Evolutionary conservation across 2,329 filamentous ascomycete species (phyloP).

Genomic region (Dactylonectria macrodidyma): DNA sequence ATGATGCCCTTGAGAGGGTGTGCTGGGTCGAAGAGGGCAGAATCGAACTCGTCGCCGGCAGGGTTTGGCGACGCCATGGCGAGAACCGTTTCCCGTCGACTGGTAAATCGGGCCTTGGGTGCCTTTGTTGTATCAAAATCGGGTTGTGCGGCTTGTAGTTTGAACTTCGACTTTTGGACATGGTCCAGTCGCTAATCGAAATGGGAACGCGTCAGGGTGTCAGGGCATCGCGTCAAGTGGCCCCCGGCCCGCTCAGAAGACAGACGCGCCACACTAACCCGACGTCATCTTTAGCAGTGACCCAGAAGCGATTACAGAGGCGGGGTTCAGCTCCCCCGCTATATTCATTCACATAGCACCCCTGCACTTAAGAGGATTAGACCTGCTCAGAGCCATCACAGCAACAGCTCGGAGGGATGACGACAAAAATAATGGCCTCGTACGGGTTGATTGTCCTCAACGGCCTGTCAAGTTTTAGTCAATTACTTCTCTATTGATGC

Average conservation of each 20-base stretch:
- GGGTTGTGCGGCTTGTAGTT: conserved; percentile 33
- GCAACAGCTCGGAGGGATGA: background rate
- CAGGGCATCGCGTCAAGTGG: conserved; percentile 45
- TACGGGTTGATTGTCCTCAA: too few species aligned
- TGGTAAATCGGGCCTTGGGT: conserved; percentile 32
- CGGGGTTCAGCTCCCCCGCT: background rate
- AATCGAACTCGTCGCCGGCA: conserved; percentile 47
- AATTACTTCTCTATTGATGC: too few species aligned
- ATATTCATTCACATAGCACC: background rate
- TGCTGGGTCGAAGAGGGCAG: conserved; percentile 66
- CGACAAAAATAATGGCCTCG: too few species aligned
- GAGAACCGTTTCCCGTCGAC: conserved; percentile 25
- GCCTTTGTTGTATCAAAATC: background rate
- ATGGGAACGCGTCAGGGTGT: conserved; percentile 38
- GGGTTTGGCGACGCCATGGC: conserved; percentile 49
- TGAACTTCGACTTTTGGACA: conserved; percentile 37
- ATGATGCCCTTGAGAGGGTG: conserved; percentile 80
- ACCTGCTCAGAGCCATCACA: background rate
- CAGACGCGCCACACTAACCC: background rate
- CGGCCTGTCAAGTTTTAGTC: too few species aligned
- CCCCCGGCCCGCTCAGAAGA: conserved; percentile 7
- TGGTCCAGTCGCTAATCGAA: conserved; percentile 20
- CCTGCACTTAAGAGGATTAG: background rate
- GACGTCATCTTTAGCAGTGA: conserved; percentile 8
- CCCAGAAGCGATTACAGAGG: background rate